These are phyloP conservation scores for Cyclaneusma minus DNA, from an alignment of 2,329 filamentous ascomycete species.

Conservation along the genomic window DNA sequence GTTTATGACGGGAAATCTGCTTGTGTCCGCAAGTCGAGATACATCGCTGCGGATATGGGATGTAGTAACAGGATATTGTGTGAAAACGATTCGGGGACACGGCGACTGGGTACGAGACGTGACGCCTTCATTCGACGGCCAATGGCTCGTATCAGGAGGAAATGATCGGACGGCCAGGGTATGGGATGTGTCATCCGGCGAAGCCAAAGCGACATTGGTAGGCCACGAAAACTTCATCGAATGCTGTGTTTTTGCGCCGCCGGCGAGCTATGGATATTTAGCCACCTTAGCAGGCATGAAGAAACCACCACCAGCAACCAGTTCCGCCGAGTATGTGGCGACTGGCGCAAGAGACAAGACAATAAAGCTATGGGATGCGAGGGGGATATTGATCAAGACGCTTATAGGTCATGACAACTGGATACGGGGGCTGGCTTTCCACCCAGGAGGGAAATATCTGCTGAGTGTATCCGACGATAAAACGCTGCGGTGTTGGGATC, in stretches of 20 bases:
- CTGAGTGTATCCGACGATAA: slow-evolving; percentile 81
- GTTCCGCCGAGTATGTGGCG: slow-evolving; percentile 74
- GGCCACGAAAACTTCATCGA: slow-evolving; percentile 80
- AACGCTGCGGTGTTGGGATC: slow-evolving; percentile 85
- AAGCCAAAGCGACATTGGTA: slow-evolving; percentile 64
- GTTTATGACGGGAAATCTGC: slow-evolving; percentile 77
- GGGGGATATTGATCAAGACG: slow-evolving; percentile 73
- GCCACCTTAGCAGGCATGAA: slow-evolving; percentile 67
- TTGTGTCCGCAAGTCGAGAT: slow-evolving; percentile 77
- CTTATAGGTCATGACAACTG: slow-evolving; percentile 87
- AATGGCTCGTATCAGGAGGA: slow-evolving; percentile 68
- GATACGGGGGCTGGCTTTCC: slow-evolving; percentile 75
- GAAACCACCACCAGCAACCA: slow-evolving; percentile 59
- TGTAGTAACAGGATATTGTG: slow-evolving; percentile 79
- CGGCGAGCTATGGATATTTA: slow-evolving; percentile 62
- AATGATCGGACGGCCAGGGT: slow-evolving; percentile 69
- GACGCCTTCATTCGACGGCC: slow-evolving; percentile 65
- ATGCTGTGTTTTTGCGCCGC: slow-evolving; percentile 75
- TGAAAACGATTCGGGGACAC: slow-evolving; percentile 80
- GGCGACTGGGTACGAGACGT: slow-evolving; percentile 87
- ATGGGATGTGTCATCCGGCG: slow-evolving; percentile 65
- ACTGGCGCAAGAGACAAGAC: slow-evolving; percentile 83
- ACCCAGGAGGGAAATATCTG: slow-evolving; percentile 83
- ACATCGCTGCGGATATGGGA: slow-evolving; percentile 83
- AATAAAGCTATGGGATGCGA: slow-evolving; percentile 76